Evolutionary conservation across 306 rosid species (phyloP), one percentile per base, ranked within the genome.

Genomic region (Hippophae tibetana): DNA sequence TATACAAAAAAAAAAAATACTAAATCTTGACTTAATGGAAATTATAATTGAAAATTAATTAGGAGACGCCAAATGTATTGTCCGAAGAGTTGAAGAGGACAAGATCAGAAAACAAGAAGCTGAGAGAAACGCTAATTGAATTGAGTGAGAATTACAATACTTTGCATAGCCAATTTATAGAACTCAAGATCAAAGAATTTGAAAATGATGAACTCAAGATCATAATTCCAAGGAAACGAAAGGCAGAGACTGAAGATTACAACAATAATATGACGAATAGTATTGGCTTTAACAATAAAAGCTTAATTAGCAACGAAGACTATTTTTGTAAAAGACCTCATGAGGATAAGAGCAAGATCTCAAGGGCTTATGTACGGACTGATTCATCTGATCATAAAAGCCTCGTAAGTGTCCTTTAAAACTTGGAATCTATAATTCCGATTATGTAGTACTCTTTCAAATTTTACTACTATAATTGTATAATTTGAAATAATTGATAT

Each of bases 81-180:
- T 68, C 55, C 9, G 78, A 78, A 67, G 84, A 84, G 65, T 70
- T 84, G 63, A 64, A 65, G 10, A 81, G 87, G 26, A 23, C 78
- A 0, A 78, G 44, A 49, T 13, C 69, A 8, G 96, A 87, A 78
- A 87, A 84, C 55, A 75, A 75, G 76, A 80, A 46, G 61, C 79
- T 87, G 43, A 76, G 49, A 1, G 64, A 78, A 61, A 69, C 10
- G 65, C 13, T 87, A 62, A 67, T 54, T 11, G 53, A 58, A 9
- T 45, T 87, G 74, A 50, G 64, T 14, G 80, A 78, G 56, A 76
- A 61, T 40, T 87, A 70, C 67, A 47, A 55, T 7, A 62, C 61
- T 54, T 49, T 87, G 72, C 71, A 78, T 11, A 70, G 68, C 31
- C 83, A 76, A 6, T 64, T 82, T 55, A 63, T 5, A 55, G 70